Conservation (phyloP, 163 green algal genomes). For the Scenedesmus sp. region DNA sequence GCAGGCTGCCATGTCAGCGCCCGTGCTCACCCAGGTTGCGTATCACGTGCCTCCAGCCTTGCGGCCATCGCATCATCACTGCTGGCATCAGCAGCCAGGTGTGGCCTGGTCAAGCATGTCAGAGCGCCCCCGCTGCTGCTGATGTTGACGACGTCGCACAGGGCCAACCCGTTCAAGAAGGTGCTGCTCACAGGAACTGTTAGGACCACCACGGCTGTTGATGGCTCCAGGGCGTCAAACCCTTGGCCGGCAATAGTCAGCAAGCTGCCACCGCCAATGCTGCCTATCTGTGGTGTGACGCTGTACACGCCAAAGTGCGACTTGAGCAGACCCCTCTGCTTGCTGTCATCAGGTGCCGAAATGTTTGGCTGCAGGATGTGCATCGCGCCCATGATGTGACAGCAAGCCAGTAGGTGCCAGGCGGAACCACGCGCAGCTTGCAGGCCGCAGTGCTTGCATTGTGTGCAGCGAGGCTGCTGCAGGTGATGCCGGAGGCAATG, state of each 20-base stretch:
- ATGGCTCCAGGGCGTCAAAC: conserved; percentile 25
- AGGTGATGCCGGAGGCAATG: neutral
- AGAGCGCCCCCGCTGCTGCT: neutral
- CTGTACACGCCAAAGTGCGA: neutral
- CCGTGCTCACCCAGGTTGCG: neutral
- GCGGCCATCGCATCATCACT: neutral
- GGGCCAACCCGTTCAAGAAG: conserved; percentile 26
- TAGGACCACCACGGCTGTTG: conserved; percentile 22
- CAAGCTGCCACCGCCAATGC: conserved; percentile 61
- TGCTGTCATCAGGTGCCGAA: neutral
- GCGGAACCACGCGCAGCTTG: neutral
- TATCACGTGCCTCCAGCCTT: neutral
- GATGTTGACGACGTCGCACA: conserved; percentile 31
- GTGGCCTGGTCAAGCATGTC: conserved; percentile 1
- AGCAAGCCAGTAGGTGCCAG: neutral
- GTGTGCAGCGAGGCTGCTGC: neutral
- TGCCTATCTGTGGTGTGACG: conserved; percentile 22
- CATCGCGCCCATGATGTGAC: neutral
- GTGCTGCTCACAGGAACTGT: conserved; percentile 37
- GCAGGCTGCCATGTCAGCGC: too few species aligned
- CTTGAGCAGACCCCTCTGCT: neutral
- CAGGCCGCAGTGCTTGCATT: neutral
- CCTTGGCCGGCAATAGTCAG: conserved; percentile 57
- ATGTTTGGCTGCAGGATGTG: conserved; percentile 3
- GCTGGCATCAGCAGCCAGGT: conserved; percentile 31